Evolutionary conservation across 805 yeast species (phyloP), one percentile per base, ranked within the genome.

Genomic region (Ogataea methylovora): DNA sequence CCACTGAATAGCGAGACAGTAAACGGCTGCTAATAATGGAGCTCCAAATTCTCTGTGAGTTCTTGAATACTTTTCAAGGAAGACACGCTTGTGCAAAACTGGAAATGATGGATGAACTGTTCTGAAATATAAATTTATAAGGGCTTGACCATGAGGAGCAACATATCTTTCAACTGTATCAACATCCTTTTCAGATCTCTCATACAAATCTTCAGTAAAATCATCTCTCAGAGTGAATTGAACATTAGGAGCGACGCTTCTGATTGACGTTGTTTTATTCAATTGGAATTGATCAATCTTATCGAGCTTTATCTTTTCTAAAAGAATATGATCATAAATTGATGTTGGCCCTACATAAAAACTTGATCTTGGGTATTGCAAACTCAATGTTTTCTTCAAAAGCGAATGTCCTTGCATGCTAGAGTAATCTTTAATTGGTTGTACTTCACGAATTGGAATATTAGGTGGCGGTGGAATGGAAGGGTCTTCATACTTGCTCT

Each of bases 41-140:
- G 97, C 94, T 35, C 92, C 78, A 47, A 90, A 77, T 56, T 90
- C 97, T 30, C 95, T 71, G 54, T 86, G 94, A 1, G 97, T 86
- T 36, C 97, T 65, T 2, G 88, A 65, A 53, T 88, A 90, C 54
- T 90, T 90, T 48, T 90, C 97, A 41, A 90, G 52, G 47, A 90
- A 92, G 6, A 90, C 96, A 47, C 82, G 77, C 50, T 87, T 90
- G 57, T 92, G 97, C 33, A 90, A 59, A 9, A 90, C 79, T 0
- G 97, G 98, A 57, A 85, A 85, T 3, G 85, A 78, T 0, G 97
- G 97, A 50, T 90, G 97, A 23, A 88, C 78, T 13, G 84, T 73
- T 42, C 87, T 72, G 58, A 87, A 87, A 50, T 86, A 87, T 11
- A 86, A 67, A 44, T 84, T 86, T 24, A 85, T 76, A 35, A 85